Evolutionary conservation across 2,329 filamentous ascomycete species (phyloP), one percentile per base, ranked within the genome.

Genomic region (Thelonectria olida): DNA sequence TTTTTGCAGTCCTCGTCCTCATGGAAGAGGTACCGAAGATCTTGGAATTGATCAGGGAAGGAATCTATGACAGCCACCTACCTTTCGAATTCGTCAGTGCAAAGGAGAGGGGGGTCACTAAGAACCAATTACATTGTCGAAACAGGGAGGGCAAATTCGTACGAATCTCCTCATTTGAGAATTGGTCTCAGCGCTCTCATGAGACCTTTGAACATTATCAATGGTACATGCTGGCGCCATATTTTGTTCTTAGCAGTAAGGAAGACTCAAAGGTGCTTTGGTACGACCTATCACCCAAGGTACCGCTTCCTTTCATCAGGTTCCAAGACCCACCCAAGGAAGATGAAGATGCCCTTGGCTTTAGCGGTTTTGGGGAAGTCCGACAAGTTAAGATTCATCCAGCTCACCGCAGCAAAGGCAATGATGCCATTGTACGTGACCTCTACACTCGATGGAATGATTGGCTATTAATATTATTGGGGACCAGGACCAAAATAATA

Each of bases 11-110:
- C 8, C 31, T 51, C 20, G 4, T 23, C 2, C n/a, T 51, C 12
- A 39, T 51, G 31, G 31, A 25, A 1, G 15, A 17, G 15, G 34
- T 36, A 9, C 6, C 10, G 19, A 51, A 9, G 10, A 62, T 54
- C n/a, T 27, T 25, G 0, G 27, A 50, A 15, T 53, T 62, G 7
- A 58, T 62, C 12, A 5, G 34, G 1, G 54, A 62, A 9, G 59
- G 12, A 4, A 45, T 62, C 7, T 47, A 31, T 7, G 59, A 62
- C 13, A 10, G 31, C n/a, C 7, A 58, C 38, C 49, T 62, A 2
- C 59, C 59, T 2, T 62, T 62, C 38, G n/a, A 34, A 12, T 5
- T 15, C 22, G 44, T n/a, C 10, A 28, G 9, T n/a, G 54, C 7
- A 8, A 34, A 0, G 5, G 3, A 7, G 34, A n/a, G n/a, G n/a